Base-by-base conservation (phyloP, 192 early-diverging fungal species). In the Lunasporangiospora selenospora region DNA sequence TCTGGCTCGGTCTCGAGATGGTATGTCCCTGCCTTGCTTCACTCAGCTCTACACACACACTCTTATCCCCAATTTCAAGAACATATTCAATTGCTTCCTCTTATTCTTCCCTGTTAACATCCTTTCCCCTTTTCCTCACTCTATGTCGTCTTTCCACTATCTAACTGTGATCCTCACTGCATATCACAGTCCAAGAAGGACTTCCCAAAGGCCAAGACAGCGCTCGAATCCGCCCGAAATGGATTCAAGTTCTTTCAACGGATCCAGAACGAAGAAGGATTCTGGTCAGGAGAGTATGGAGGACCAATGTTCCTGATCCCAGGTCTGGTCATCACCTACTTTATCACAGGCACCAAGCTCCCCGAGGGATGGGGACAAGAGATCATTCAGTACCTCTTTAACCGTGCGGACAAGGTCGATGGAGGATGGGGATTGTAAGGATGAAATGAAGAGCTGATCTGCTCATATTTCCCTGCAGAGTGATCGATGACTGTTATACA, bases 301-400 rank as follows among this genome's bases (percentile, higher is more conserved):
- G 97, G 97, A 2, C 97, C 97, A 33, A 91, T 98, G 90, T 99
- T 99, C 80, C 75, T 98, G 39, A 87, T 95, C 29, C 95, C 95
- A 15, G 97, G 97, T 24, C 58, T 98, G 1, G 86, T 94, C 23
- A 93, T 99, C 52, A 77, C 89, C 42, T 89, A 92, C 81, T 95
- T 97, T 71, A 88, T 97, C 57, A 94, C 93, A 0, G 85, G 88
- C 21, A 66, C 87, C 5, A 65, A 79, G 41, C 83, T 93, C 32
- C 86, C 83, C 15, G 80, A 91, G 6, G 81, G 81, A 23, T 85
- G 86, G 60, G 58, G 75, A 26, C 80, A 84, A 4, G 97, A 98
- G 82, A 82, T 98, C 54, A 88, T 90, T 37, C 86, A 93, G 32
- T 99, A 98, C 78, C 62, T 99, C 47, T 76, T 91, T 36, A 90